Evolutionary conservation across 2,329 filamentous ascomycete species (phyloP), one percentile per base, ranked within the genome.

Genomic region (Bipolaris zeicola): DNA sequence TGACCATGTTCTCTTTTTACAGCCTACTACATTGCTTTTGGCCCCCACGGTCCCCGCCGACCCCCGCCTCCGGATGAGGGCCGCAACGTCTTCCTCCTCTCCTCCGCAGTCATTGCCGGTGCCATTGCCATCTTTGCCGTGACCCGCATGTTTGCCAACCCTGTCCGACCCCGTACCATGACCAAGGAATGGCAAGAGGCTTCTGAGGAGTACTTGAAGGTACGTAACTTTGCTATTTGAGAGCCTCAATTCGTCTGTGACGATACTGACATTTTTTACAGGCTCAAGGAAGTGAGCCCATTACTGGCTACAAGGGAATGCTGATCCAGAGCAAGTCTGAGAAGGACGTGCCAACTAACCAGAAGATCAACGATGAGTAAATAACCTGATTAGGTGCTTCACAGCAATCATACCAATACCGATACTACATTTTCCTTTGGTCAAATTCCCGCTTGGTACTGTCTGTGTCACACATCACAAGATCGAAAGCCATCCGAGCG

Each of bases 1-100:
- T 74, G 57, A 75, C 65, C 14, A 14, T 16, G 33, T 38, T 11
- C 54, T 52, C 36, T n/a, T 33, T 45, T n/a, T 67, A 79, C 77
- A 99, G 95, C 95, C 65, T 99, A 98, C 87, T 99, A 91, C 89
- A 96, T 99, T 75, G 93, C 95, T 67, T 99, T 99, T 77, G 95
- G 95, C 66, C 89, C 93, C 75, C 95, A 99, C 80, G 95, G 95
- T 57, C 95, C 95, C 70, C 94, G 95, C 71, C 88, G 94, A 68
- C 82, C 84, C 62, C 79, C 89, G 67, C 91, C 94, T 62, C 90
- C 95, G 66, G 94, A 91, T 72, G 94, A 97, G 85, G 85, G 84
- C 79, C 85, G 86, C 80, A 93, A 88, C 78, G 83, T 98, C 69
- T 84, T 90, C 73, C 81, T 87, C 76, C 90, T 92, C 79, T 89